Percentiles rank a stretch among this genome's conserved stretches.
Evolutionary conservation across 495 filamentous ascomycete genomes (phyloP).

Genomic region (Penicillium goetzii): DNA sequence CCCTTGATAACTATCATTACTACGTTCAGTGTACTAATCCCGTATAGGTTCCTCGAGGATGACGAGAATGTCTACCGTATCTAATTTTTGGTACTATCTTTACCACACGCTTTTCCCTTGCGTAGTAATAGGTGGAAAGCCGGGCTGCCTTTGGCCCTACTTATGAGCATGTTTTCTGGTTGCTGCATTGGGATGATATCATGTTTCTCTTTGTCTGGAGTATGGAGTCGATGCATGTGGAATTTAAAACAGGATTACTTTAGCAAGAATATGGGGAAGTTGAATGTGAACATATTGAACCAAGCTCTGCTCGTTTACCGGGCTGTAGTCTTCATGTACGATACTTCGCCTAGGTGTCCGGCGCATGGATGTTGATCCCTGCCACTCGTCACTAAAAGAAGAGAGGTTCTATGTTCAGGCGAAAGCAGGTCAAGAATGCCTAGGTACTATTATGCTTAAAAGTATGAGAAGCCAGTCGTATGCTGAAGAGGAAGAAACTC

Average conservation of each 20-base stretch:
- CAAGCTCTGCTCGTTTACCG: neutral
- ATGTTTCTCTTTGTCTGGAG: constrained; percentile 31
- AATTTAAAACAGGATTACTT: constrained; percentile 21
- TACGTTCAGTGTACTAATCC: constrained; percentile 10
- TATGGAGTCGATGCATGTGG: constrained; percentile 29
- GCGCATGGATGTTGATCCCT: too few species aligned
- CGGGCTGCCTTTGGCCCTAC: neutral
- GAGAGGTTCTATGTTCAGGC: too few species aligned
- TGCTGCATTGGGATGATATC: constrained; percentile 39
- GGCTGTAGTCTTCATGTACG: neutral
- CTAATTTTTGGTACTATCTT: constrained; percentile 30
- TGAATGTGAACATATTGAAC: constrained; percentile 4
- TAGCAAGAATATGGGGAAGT: constrained; percentile 26
- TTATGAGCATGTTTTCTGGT: constrained; percentile 15
- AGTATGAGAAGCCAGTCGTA: neutral
- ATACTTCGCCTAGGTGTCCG: too few species aligned
- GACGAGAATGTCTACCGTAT: constrained; percentile 57
- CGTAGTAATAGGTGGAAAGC: neutral
- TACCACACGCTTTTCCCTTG: neutral
- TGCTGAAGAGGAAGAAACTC: neutral
- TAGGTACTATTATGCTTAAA: neutral
- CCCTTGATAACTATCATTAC: neutral
- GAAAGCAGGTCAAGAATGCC: too few species aligned
- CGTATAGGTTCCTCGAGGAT: constrained; percentile 53
- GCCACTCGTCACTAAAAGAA: too few species aligned